Evolutionary conservation across 345 rosid species (phyloP), one percentile per base, ranked within the genome.

Genomic region (Leavenworthia alabamica): DNA sequence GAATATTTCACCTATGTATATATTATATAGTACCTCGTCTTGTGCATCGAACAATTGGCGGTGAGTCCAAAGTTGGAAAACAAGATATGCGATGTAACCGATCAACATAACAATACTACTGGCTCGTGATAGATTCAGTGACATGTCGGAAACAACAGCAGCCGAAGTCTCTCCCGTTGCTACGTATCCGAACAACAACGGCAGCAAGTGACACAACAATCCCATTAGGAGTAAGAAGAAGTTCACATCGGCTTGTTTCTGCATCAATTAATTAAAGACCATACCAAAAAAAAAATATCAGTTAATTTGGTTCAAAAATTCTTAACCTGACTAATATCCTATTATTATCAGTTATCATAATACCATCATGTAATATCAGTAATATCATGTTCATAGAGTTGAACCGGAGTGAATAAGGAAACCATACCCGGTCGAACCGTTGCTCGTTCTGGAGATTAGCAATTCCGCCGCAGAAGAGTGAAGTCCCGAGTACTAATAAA

Each of bases 161-260:
- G 60, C 77, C 0, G 83, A 51, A 11, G 66, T 16, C 26, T 50
- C 61, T 49, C 2, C 60, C 10, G 0, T 54, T 46, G 59, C 70
- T 5, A 79, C 86, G 56, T 82, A 80, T 73, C 71, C 78, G 29
- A 80, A 79, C 86, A 86, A 37, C 69, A 92, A 24, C 44, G 98
- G 98, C 68, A 89, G 51, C 72, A 79, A 24, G 72, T 89, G 90
- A 76, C 96, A 92, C 40, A 92, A 70, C 78, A 86, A 59, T 5
- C 93, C 93, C 85, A 92, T 60, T 37, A 89, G 33, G 16, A 92
- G 85, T 42, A 92, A 78, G 22, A 82, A 77, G 22, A 89, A 80
- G 80, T 92, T 89, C 76, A 92, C 96, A 68, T 89, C 95, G 5
- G 98, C 89, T 57, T 89, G 95, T 77, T 82, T 92, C 98, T 92